Percentiles rank a stretch among this genome's conserved stretches.
Conservation (phyloP, 148 eudicot species). For the Polygonum maritimum region DNA sequence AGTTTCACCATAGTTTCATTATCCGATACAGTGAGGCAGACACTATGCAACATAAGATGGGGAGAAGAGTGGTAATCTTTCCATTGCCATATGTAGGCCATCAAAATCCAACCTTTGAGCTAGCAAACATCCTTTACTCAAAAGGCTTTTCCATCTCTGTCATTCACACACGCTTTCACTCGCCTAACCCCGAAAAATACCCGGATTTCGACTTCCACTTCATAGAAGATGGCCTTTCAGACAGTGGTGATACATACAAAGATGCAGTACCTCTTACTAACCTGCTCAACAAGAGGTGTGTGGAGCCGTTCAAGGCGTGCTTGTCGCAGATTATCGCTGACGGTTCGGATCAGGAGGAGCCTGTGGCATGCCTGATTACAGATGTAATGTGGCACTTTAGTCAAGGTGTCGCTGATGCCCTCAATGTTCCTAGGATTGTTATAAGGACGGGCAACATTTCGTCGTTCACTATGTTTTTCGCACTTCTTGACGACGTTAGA, state of each 20-base stretch:
- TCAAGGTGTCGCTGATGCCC: constrained; percentile 25
- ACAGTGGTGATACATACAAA: not conserved
- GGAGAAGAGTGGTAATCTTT: constrained; percentile 4
- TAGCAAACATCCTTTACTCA: constrained; percentile 20
- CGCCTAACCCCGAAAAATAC: constrained; percentile 18
- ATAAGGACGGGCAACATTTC: constrained; percentile 24
- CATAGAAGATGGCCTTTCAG: constrained; percentile 24
- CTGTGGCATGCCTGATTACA: constrained; percentile 27
- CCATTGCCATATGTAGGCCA: constrained; percentile 13
- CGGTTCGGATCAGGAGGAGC: constrained; percentile 11
- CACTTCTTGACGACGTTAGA: not conserved
- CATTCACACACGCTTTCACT: constrained; percentile 25
- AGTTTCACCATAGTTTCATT: not conserved
- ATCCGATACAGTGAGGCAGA: not conserved
- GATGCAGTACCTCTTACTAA: constrained; percentile 6
- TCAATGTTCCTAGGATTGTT: constrained; percentile 36
- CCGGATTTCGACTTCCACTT: constrained; percentile 26
- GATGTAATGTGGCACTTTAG: constrained; percentile 25
- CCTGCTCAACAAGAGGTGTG: constrained; percentile 20
- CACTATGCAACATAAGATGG: not conserved
- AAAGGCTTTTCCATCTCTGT: constrained; percentile 26
- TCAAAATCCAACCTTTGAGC: constrained; percentile 7
- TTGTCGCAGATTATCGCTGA: constrained; percentile 14
- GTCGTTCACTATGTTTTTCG: not conserved
- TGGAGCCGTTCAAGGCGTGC: constrained; percentile 18